Evolutionary conservation across 768 basidiomycete genomes (phyloP), one percentile per base, ranked within the genome.

Genomic region (Austroboletus festivus): DNA sequence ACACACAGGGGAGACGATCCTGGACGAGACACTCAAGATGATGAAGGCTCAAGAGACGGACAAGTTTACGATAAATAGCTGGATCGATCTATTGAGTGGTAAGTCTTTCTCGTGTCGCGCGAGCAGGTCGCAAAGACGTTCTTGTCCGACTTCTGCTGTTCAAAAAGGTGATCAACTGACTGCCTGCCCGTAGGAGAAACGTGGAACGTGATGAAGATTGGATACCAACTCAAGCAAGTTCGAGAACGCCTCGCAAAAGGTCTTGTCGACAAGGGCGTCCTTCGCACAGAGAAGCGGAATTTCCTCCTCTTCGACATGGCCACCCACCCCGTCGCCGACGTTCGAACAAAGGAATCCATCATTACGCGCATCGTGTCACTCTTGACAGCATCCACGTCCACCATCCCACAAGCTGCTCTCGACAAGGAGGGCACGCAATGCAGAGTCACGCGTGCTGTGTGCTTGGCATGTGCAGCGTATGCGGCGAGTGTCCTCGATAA

Each of bases 171-270:
- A 41, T 46, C 48, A 13, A 51, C 46, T 12, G 12, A 54, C 16
- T 19, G 2, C 38, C 33, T 40, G 13, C 30, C n/a, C 38, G 22
- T 16, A 97, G 94, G 95, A 47, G 95, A 99, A 73, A 98, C 95
- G 41, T 99, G 95, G 95, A 99, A 98, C 69, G 93, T 99, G 8
- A 93, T 97, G 86, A 98, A 98, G 72, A 98, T 99, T 46, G 94
- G 94, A 20, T 99, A 92, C 71, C 95, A 99, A 69, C 84, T 99
- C 40, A 97, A 97, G 69, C 95, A 97, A 71, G 95, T 98, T 34
- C 86, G 95, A 39, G 95, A 99, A 71, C 89, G 95, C 16, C 85
- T 99, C 34, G 93, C 94, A 13, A 99, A 99, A 67, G 83, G 95
- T 3, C 82, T 99, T 34, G 95, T 97, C 44, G 95, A 99, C 76